Evolutionary conservation across 228 moss, liverwort and hornwort species (phyloP).

Genomic region (Sphagnum magellanicum): DNA sequence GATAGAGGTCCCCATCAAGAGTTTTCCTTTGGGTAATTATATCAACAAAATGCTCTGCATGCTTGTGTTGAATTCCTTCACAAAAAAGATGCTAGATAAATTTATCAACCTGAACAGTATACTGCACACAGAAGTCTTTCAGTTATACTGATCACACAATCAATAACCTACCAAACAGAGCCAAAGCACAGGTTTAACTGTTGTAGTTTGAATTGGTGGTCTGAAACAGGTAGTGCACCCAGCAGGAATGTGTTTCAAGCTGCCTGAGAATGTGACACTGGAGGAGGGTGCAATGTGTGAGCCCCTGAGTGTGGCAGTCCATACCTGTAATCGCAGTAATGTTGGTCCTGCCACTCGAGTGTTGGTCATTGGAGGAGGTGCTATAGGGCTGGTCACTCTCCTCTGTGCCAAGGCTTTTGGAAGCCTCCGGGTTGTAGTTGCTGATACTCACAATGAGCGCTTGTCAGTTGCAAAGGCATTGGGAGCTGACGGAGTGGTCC

Average conservation of each 20-base stretch:
- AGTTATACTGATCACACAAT: too few relatives aligned
- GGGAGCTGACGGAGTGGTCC: conserved; percentile 59
- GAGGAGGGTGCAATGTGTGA: conserved; percentile 98
- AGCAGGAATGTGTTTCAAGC: conserved; percentile 80
- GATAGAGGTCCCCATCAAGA: too few relatives aligned
- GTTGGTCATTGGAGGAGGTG: conserved; percentile 70
- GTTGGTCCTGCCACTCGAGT: conserved; percentile 53
- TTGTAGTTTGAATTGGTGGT: too few relatives aligned
- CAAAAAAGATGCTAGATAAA: too few relatives aligned
- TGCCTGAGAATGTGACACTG: conserved; percentile 70
- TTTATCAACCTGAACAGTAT: too few relatives aligned
- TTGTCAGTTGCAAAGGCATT: conserved; percentile 60
- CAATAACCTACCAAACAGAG: too few relatives aligned
- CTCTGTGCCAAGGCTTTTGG: conserved; percentile 69
- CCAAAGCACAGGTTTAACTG: too few relatives aligned
- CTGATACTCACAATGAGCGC: conserved; percentile 59
- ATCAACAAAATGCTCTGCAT: too few relatives aligned
- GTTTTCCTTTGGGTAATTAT: too few relatives aligned
- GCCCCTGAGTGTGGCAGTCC: conserved; percentile 84
- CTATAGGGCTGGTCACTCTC: conserved; percentile 68
- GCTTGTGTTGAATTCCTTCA: too few relatives aligned
- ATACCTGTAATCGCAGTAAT: conserved; percentile 67
- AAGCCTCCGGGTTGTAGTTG: conserved; percentile 56
- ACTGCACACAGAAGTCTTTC: too few relatives aligned
- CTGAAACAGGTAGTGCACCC: conserved; percentile 67